These are phyloP conservation scores for Gracilaria domingensis DNA, from an alignment of 23 red algal species.

Conservation along the genomic window DNA sequence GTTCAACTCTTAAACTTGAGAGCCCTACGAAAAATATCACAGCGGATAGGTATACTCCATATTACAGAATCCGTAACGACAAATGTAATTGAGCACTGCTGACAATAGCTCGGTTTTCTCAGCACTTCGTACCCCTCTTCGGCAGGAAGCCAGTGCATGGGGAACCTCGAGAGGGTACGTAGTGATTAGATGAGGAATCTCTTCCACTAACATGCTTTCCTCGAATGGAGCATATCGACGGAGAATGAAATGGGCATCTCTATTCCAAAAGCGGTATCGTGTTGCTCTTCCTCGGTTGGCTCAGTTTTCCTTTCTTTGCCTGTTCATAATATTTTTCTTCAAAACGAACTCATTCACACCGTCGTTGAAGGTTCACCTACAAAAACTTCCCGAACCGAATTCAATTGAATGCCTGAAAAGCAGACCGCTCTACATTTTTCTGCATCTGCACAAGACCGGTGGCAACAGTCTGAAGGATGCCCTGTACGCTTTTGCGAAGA, in stretches of 20 bases:
- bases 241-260: neutral
- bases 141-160: neutral
- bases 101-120: neutral
- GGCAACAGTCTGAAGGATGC: slow-evolving; percentile 79
- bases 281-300: neutral
- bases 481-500: slow-evolving; percentile 63
- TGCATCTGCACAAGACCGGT: slow-evolving; percentile 84
- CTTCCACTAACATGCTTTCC: neutral
- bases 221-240: neutral
- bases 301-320: neutral
- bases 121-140: neutral
- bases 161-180: neutral
- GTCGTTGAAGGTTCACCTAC: neutral
- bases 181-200: neutral
- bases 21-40: neutral
- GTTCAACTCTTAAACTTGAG: neutral
- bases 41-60: neutral
- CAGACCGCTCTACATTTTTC: slow-evolving; percentile 69
- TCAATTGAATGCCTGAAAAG: slow-evolving; percentile 2
- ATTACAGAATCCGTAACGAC: neutral
- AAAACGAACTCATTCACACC: neutral
- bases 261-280: slow-evolving; percentile 3
- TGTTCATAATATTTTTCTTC: neutral
- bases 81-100: neutral
- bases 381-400: neutral